Conservation (phyloP, 164 flowering plant species). For the Annona cherimola region DNA sequence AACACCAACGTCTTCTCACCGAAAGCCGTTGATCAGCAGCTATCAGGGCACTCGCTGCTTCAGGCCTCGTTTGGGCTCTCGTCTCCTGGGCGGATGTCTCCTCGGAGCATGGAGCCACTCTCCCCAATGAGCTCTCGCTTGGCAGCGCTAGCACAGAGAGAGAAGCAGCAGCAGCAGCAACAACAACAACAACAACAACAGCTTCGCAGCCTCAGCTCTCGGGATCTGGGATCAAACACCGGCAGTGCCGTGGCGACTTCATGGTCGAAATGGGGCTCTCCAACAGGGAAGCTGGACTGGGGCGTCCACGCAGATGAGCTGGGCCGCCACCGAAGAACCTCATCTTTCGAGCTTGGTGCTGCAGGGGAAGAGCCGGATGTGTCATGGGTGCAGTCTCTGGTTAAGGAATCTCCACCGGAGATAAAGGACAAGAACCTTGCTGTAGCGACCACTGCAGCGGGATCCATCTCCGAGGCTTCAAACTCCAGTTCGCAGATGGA, state of each 20-base stretch:
- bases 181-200: no score
- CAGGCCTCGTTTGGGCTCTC: slow-evolving; percentile 61
- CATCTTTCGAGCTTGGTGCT: slow-evolving; percentile 60
- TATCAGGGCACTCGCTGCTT: slow-evolving; percentile 29
- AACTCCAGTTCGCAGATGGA: slow-evolving; percentile 36
- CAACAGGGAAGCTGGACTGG: slow-evolving; percentile 71
- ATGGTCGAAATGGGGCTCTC: slow-evolving; percentile 72
- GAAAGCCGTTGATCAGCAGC: slow-evolving; percentile 52
- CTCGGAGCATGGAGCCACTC: slow-evolving; percentile 64
- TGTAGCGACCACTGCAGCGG: slow-evolving; percentile 14
- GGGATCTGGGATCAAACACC: slow-evolving; percentile 60
- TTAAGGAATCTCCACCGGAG: slow-evolving; percentile 83
- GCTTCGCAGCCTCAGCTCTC: slow-evolving; percentile 74
- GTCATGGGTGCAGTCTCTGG: slow-evolving; percentile 91
- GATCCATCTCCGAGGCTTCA: slow-evolving; percentile 16
- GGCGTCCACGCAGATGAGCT: slow-evolving; percentile 49
- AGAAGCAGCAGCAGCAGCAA: slow-evolving; percentile 69
- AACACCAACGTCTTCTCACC: slow-evolving; percentile 64
- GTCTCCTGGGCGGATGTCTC: slow-evolving; percentile 83
- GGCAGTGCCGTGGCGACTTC: slow-evolving; percentile 47
- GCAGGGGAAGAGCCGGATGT: slow-evolving; percentile 87
- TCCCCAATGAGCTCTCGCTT: slow-evolving; percentile 69
- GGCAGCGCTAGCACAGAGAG: slow-evolving; percentile 58
- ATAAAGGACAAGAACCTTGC: slow-evolving; percentile 40
- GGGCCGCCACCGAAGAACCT: slow-evolving; percentile 52